Evolutionary conservation across 768 basidiomycete species (phyloP).

Genomic region (Lentinula guzmanii): DNA sequence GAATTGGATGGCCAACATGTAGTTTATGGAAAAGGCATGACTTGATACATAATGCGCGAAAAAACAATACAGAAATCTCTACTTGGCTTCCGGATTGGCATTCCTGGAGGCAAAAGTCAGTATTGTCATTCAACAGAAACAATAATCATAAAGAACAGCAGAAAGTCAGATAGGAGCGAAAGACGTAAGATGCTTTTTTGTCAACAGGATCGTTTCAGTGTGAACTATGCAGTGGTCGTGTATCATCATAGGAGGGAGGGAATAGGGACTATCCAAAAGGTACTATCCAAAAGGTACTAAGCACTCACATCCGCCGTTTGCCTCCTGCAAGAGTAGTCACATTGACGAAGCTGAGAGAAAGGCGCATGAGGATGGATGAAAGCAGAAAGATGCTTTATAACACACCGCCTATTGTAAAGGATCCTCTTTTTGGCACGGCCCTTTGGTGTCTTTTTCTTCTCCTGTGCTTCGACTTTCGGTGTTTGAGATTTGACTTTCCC

Average conservation of each 20-base stretch:
- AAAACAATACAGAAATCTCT: not conserved
- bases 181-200: slow-evolving; percentile 85
- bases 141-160: slow-evolving; percentile 13
- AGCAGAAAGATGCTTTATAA: slow-evolving; percentile 11
- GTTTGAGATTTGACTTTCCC: slow-evolving; percentile 99
- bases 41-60: not conserved
- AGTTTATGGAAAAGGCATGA: not conserved
- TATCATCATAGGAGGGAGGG: slow-evolving; percentile 44
- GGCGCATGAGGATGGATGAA: not conserved
- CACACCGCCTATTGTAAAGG: slow-evolving; percentile 88
- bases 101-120: not conserved
- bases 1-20: not conserved
- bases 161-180: slow-evolving; percentile 98
- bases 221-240: slow-evolving; percentile 86
- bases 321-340: slow-evolving; percentile 87
- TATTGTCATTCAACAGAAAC: not conserved
- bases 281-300: not conserved
- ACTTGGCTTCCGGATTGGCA: slow-evolving; percentile 6
- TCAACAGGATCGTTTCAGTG: slow-evolving; percentile 88
- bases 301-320: slow-evolving; percentile 93
- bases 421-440: slow-evolving; percentile 94
- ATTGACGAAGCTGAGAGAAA: slow-evolving; percentile 71
- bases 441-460: slow-evolving; percentile 98
- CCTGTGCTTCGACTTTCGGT: slow-evolving; percentile 97
- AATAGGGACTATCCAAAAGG: slow-evolving; percentile 4